A percentile compares a stretch with the other conserved stretches of the same genome.
phyloP scores from a whole-genome alignment of 352 stramenopile species.

The Pythium coloratum region DNA sequence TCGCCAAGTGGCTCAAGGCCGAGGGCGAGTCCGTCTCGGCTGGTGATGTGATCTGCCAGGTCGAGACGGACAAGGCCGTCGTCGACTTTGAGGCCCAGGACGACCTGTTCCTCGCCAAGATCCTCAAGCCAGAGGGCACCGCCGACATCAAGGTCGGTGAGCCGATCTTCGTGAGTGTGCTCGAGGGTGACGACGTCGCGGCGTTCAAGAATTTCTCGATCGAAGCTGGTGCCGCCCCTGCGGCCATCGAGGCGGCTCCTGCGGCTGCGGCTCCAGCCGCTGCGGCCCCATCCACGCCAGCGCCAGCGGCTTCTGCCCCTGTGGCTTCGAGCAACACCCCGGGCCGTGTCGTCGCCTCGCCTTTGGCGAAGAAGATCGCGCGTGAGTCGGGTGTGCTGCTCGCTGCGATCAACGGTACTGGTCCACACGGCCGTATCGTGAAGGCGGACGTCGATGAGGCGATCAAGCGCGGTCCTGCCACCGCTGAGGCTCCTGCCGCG shows the following conservation, averaged over 20 bases:
- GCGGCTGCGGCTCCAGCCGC: slow-evolving; percentile 27
- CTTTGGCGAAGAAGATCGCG: slow-evolving; percentile 92
- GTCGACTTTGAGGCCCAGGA: slow-evolving; percentile 98
- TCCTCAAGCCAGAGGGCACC: slow-evolving; percentile 86
- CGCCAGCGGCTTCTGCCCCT: slow-evolving; percentile 18
- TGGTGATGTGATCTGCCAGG: slow-evolving; percentile 92
- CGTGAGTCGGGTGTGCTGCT: slow-evolving; percentile 76
- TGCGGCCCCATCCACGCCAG: slow-evolving; percentile 27
- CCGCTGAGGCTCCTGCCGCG: slow-evolving; percentile 19
- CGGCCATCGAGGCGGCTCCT: slow-evolving; percentile 24
- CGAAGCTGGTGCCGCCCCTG: slow-evolving; percentile 29
- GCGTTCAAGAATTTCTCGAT: slow-evolving; percentile 58
- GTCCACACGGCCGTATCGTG: slow-evolving; percentile 91
- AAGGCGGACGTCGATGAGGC: slow-evolving; percentile 94
- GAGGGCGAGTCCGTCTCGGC: slow-evolving; percentile 91
- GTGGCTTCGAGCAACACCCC: slow-evolving; percentile 32
- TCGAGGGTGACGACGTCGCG: slow-evolving; percentile 52
- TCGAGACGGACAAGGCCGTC: slow-evolving; percentile 98
- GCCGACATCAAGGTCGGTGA: slow-evolving; percentile 86
- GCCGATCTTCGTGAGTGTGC: slow-evolving; percentile 69
- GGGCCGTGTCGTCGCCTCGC: slow-evolving; percentile 91
- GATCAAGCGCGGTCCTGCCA: slow-evolving; percentile 60
- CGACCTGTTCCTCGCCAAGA: slow-evolving; percentile 94
- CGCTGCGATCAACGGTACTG: slow-evolving; percentile 72
- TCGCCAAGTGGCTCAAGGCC: slow-evolving; percentile 93